Evolutionary conservation across 2,329 filamentous ascomycete genomes (phyloP).

Genomic region (Trichoderma lentiforme): DNA sequence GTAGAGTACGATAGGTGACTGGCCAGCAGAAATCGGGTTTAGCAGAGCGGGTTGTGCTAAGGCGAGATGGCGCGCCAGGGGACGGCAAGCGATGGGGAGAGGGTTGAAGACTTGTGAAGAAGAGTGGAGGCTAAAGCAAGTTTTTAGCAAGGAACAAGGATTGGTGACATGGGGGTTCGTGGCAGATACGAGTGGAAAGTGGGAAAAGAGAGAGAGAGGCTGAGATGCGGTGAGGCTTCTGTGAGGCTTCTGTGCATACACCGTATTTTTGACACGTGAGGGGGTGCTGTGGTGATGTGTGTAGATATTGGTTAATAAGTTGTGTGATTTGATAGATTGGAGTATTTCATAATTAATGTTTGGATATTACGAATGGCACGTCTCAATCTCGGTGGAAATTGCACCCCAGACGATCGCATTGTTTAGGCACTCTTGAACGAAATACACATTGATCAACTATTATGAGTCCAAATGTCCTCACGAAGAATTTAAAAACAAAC

Average conservation of each 20-base stretch:
- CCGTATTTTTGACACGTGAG: constrained; percentile 11
- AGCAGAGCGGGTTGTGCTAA: neutral
- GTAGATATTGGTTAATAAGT: neutral
- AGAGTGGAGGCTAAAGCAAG: neutral
- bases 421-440: neutral
- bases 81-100: neutral
- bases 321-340: too few species aligned
- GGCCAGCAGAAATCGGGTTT: neutral
- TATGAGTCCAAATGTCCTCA: neutral
- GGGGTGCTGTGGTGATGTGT: neutral
- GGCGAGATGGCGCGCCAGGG: constrained; percentile 8
- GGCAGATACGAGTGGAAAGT: neutral
- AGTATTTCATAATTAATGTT: too few species aligned
- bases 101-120: neutral
- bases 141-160: neutral
- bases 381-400: neutral
- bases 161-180: neutral
- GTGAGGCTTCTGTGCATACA: constrained; percentile 16
- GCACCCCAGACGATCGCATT: neutral
- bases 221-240: constrained; percentile 10
- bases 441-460: neutral
- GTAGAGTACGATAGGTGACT: neutral
- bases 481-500: neutral
- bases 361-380: neutral
- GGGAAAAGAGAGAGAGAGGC: neutral